These are phyloP conservation scores for Flaveria brownii DNA, from an alignment of 129 eudicot genomes.

Conservation along the genomic window DNA sequence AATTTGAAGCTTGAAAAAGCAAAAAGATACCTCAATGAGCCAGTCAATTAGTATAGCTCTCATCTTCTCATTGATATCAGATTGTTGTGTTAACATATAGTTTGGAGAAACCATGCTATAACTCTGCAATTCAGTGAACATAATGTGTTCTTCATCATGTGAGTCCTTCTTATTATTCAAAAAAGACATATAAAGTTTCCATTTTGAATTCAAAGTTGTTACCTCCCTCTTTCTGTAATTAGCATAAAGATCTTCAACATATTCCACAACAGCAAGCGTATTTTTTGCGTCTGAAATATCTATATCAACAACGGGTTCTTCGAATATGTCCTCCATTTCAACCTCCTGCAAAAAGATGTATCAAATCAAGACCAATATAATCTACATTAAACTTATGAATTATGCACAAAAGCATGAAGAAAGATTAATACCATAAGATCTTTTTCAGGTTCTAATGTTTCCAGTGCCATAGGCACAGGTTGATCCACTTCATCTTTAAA, in stretches of 20 bases:
- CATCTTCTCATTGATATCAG: conserved; percentile 84
- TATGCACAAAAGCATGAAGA: background rate
- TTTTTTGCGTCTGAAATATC: conserved; percentile 61
- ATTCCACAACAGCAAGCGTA: conserved; percentile 65
- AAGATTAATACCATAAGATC: conserved; percentile 51
- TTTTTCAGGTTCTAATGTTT: conserved; percentile 48
- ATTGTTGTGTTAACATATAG: conserved; percentile 65
- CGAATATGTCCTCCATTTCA: conserved; percentile 86
- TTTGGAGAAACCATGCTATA: conserved; percentile 61
- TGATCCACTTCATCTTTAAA: conserved; percentile 46
- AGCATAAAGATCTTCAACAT: conserved; percentile 70
- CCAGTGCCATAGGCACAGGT: conserved; percentile 78
- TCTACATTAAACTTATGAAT: background rate
- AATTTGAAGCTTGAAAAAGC: background rate
- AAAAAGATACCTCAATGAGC: conserved; percentile 75
- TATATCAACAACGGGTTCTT: conserved; percentile 63
- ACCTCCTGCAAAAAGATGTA: conserved; percentile 36
- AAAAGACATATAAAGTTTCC: background rate
- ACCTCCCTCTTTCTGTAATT: conserved; percentile 83
- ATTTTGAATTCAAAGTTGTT: conserved; percentile 8
- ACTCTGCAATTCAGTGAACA: conserved; percentile 39
- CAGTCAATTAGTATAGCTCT: conserved; percentile 89
- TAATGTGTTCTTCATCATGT: conserved; percentile 6
- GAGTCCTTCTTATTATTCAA: background rate
- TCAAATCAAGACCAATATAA: background rate